Evolutionary conservation across 2,329 filamentous ascomycete genomes (phyloP), one percentile per base, ranked within the genome.

Genomic region (Davidsoniella eucalypti): DNA sequence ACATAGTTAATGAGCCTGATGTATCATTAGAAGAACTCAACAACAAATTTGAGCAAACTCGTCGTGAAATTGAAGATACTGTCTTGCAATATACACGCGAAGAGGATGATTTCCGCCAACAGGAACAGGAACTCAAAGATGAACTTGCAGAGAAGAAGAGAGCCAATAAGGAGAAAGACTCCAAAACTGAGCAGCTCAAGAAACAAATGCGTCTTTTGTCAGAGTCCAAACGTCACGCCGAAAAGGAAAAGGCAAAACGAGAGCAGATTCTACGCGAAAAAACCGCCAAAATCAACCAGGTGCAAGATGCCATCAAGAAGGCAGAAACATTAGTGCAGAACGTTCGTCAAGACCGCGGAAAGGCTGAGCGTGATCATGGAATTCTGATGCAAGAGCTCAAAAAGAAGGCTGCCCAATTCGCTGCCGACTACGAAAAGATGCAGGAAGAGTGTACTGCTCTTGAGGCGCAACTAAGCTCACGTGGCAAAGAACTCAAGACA

Each of bases 111-210:
- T 78, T 78, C 53, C 76, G 76, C 56, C 68, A 72, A n/a, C 66
- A 76, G 48, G 67, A 85, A 56, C 74, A 78, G 38, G 78, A 84
- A 42, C 62, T 94, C 29, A 77, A 81, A 50, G 79, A 79, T 52
- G 86, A 94, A 58, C 82, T 86, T 53, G 85, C 93, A 56, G 75
- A 82, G 47, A 79, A 94, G 61, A 81, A 76, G 58, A 80, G 82
- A 54, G 73, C 80, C 17, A 71, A 92, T 49, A 92, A 85, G 61
- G 86, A 94, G 60, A 94, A 93, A 63, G 90, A 96, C 56, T 87
- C 93, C 59, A 84, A 81, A 47, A 95, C 87, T 45, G 80, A 85
- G 42, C 87, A 87, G 60, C 66, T 95, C 49, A 86, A 84, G 59
- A 82, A 82, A 55, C 82, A 90, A 60, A 80, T 93, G 49, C 81